Base-by-base conservation (phyloP, 345 rosid species). In the Aquilaria sinensis region DNA sequence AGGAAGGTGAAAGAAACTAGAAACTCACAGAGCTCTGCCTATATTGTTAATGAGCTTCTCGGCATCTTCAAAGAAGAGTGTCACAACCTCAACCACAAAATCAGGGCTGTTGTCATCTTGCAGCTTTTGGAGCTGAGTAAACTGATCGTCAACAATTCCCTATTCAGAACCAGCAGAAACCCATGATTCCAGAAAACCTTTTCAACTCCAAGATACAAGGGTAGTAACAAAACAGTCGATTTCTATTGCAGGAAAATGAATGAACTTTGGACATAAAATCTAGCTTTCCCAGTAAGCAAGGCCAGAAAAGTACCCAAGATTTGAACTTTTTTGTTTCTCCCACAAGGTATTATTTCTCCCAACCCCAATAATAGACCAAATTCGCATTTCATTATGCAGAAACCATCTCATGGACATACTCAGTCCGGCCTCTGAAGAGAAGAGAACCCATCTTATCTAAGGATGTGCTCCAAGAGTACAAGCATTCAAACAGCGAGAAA, bases 41-140 rank as follows among this genome's bases (percentile, higher is more conserved):
- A 89, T 82, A 59, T 61, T 83, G 70, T 50, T 57, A 13, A 92
- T 77, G 69, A 89, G 89, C 79, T 84, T 87, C 52, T 82, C 81
- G 61, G 83, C 84, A 71, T 92, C 98, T 14, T 82, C 84, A 73
- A 89, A 89, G 89, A 89, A 92, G 29, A 84, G 83, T 70, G 84
- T 64, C 51, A 77, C 85, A 67, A 92, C 92, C 73, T 89, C 95
- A 57, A 72, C 53, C 43, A 85, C 86, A 79, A 89, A 89, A 73
- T 83, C 85, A 63, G 96, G 96, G 49, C 73, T 81, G 71, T 73
- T 83, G 67, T 82, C 98, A 72, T 92, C 98, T 78, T 87, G 92
- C 69, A 89, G 75, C 75, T 84, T 83, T 74, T 77, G 90, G 63
- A 92, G 74, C 84, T 85, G 86, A 12, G 77, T 50, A 74, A 89